Conservation (phyloP, 345 rosid genomes). For the Ricinus communis region DNA sequence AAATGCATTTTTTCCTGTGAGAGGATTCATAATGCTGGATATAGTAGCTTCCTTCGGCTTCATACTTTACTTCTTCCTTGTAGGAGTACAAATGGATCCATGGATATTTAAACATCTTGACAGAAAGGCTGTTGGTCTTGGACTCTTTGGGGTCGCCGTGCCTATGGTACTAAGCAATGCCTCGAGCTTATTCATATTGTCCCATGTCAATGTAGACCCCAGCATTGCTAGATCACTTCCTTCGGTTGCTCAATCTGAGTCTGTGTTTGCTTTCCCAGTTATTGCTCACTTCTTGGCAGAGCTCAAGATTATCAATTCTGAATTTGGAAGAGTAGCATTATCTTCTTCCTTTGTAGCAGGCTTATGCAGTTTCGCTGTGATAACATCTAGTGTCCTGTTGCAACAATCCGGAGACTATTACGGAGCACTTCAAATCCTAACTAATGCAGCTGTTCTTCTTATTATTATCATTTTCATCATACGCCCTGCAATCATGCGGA, state of each 20-base stretch:
- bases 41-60: constrained; percentile 8
- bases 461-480: background rate
- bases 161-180: constrained; percentile 15
- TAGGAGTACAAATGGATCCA: constrained; percentile 23
- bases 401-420: background rate
- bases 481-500: background rate
- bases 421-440: background rate
- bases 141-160: constrained; percentile 18
- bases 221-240: background rate
- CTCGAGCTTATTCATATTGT: background rate
- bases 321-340: constrained; percentile 14
- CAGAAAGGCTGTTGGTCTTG: constrained; percentile 8
- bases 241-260: constrained; percentile 13
- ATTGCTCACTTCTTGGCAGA: constrained; percentile 16
- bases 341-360: constrained; percentile 12
- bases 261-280: constrained; percentile 9
- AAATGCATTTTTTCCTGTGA: constrained; percentile 6
- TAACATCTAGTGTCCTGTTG: background rate
- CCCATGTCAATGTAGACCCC: background rate
- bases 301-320: constrained; percentile 20
- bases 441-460: background rate
- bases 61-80: constrained; percentile 27
- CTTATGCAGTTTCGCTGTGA: background rate
- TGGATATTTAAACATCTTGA: constrained; percentile 16
- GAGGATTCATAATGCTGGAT: constrained; percentile 9